A percentile compares a stretch with the other conserved stretches of the same genome.
Conservation (phyloP, 2,329 filamentous ascomycete species). For the Zasmidium angulare region DNA sequence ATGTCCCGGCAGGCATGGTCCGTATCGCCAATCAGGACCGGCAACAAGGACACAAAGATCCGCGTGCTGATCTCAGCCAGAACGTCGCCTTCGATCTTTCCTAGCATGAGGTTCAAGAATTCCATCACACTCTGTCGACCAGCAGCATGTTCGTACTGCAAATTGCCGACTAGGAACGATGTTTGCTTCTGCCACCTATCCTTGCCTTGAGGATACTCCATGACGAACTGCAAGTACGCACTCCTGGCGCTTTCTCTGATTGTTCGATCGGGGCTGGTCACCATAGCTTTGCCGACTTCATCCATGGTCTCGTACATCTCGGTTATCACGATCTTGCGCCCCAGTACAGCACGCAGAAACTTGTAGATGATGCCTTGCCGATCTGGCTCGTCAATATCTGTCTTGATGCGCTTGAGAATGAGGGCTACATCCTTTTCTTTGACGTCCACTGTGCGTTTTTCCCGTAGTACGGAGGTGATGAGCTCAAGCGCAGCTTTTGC, state of each 20-base stretch:
- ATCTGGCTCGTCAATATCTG: constrained; percentile 89
- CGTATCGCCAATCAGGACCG: constrained; percentile 85
- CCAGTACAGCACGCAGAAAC: constrained; percentile 84
- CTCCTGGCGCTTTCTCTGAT: constrained; percentile 85
- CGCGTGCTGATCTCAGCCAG: constrained; percentile 78
- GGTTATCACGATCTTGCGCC: constrained; percentile 80
- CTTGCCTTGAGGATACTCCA: constrained; percentile 91
- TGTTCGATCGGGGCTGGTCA: constrained; percentile 87
- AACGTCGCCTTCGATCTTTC: constrained; percentile 78
- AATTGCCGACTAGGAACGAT: constrained; percentile 82
- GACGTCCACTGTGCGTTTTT: constrained; percentile 71
- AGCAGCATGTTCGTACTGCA: constrained; percentile 85
- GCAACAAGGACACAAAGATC: constrained; percentile 82
- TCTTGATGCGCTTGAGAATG: constrained; percentile 75
- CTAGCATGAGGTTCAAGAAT: constrained; percentile 79
- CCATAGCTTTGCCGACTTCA: constrained; percentile 86
- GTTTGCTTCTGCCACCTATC: constrained; percentile 87
- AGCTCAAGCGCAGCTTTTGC: constrained; percentile 88
- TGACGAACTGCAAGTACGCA: constrained; percentile 89
- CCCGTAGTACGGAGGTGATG: constrained; percentile 78
- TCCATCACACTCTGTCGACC: constrained; percentile 93
- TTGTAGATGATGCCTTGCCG: constrained; percentile 92
- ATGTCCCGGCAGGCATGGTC: constrained; percentile 81
- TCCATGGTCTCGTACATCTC: constrained; percentile 90
- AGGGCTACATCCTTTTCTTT: constrained; percentile 81